These are phyloP conservation scores for Arthroderma sp. DNA, from an alignment of 2,329 filamentous ascomycete genomes.

Conservation along the genomic window DNA sequence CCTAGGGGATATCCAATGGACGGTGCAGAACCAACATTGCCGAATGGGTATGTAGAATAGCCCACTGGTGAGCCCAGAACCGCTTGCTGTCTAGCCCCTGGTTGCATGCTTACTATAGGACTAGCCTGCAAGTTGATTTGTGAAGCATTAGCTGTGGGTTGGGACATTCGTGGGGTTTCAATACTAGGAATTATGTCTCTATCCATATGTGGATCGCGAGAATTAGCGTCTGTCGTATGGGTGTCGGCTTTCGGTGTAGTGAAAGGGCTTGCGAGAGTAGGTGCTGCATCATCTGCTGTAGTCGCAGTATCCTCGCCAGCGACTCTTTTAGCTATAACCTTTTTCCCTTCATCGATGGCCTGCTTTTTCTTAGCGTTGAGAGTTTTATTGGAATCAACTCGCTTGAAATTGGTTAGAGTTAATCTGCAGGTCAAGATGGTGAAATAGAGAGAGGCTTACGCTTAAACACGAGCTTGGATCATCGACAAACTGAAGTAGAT, in stretches of 20 bases:
- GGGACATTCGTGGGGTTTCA: not conserved
- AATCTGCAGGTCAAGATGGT: not conserved
- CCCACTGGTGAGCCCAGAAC: not conserved
- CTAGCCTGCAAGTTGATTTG: not conserved
- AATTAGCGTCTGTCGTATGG: not conserved
- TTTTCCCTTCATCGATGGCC: constrained; percentile 25
- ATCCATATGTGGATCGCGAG: not conserved
- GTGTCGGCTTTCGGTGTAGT: not conserved
- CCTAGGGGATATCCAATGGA: not conserved
- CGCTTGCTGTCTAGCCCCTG: not conserved
- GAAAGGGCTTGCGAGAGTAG: not conserved
- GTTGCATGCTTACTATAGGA: not conserved
- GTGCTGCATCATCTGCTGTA: not conserved
- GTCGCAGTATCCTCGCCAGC: not conserved
- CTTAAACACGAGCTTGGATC: constrained; percentile 21
- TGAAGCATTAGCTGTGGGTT: not conserved
- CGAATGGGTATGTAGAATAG: not conserved
- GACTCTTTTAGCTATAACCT: constrained; percentile 13
- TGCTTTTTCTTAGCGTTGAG: constrained; percentile 25
- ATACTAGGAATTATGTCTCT: not conserved
- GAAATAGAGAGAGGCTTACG: constrained; percentile 8
- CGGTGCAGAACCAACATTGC: not conserved
- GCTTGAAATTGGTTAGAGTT: constrained; percentile 11
- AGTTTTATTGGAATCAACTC: constrained; percentile 24
- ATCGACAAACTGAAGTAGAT: constrained; percentile 26